Base-by-base conservation (phyloP, 192 early-diverging fungal genomes). In the Chytriomyces sp. region DNA sequence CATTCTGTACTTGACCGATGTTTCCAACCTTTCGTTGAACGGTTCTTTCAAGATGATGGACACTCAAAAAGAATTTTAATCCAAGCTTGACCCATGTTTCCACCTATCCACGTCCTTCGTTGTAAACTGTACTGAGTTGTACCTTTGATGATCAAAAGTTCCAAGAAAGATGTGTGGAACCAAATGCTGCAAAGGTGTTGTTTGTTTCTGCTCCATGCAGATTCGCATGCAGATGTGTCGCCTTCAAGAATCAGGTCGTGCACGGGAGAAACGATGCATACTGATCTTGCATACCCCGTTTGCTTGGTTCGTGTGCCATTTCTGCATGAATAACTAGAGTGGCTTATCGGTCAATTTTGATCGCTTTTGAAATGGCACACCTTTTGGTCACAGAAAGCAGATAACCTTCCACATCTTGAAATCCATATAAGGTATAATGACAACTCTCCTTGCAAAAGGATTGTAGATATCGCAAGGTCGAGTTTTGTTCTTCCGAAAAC, bases 291-390 rank as follows among this genome's bases (percentile, higher is more conserved):
- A 7, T 12, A 12, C 41, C 19, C 8, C 10, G 7, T 44, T n/a
- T 44, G 7, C 10, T n/a, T 44, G 41, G 7, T 44, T 44, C 19
- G 41, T 44, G 41, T 8, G 41, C 8, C 41, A n/a, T 44, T n/a
- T n/a, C 8, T 12, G n/a, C 41, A 44, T 12, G 8, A 44, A 44
- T n/a, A 44, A 12, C 41, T 12, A 7, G 41, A 44, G 41, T 12
- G 8, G n/a, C 41, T 12, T 12, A 7, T 44, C 19, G 8, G 41
- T 12, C 41, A 12, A 12, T 44, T 12, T 12, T 44, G 41, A n/a
- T n/a, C 19, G 41, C 41, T 44, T 64, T 64, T 26, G 39, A 64
- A 14, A 5, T 64, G 1, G 62, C 39, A 6, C 62, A 64, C 39
- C 31, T 64, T 5, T n/a, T n/a, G n/a, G n/a, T n/a, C n/a, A n/a